A percentile compares a stretch with the other conserved stretches of the same genome.
phyloP scores from a whole-genome alignment of 2,329 filamentous ascomycete genomes.

The Fusarium pseudograminearum region DNA sequence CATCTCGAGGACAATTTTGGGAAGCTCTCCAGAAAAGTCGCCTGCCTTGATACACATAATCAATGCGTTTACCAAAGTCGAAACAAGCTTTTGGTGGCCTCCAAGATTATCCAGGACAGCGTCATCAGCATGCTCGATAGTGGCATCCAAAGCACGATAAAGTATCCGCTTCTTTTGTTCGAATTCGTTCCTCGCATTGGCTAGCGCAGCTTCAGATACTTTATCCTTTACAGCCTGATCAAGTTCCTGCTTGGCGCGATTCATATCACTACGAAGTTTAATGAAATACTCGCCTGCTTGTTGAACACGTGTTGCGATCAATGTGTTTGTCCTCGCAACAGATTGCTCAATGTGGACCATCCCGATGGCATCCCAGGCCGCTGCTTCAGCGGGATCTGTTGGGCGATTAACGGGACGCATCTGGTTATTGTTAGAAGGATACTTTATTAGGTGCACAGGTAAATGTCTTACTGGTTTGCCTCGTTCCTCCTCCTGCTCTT shows the following conservation, averaged over 20 bases:
- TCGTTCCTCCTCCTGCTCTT: constrained; percentile 56
- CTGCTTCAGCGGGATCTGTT: constrained; percentile 59
- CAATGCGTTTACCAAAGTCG: constrained; percentile 65
- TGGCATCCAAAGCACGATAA: constrained; percentile 64
- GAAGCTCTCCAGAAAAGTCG: constrained; percentile 65
- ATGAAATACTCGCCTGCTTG: constrained; percentile 64
- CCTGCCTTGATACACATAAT: constrained; percentile 65
- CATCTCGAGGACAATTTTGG: constrained; percentile 69
- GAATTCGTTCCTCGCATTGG: constrained; percentile 56
- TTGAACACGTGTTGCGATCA: constrained; percentile 63
- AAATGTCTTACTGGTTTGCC: constrained; percentile 53
- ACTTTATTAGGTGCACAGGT: not conserved
- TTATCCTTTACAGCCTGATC: constrained; percentile 60
- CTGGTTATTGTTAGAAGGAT: constrained; percentile 37
- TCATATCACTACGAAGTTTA: constrained; percentile 61
- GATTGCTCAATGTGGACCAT: constrained; percentile 61
- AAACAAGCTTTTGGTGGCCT: constrained; percentile 67
- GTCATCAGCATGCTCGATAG: constrained; percentile 66
- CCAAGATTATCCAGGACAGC: constrained; percentile 69
- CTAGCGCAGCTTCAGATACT: constrained; percentile 52
- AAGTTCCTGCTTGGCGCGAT: constrained; percentile 59
- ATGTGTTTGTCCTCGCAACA: constrained; percentile 53
- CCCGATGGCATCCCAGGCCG: constrained; percentile 66
- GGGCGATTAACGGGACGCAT: constrained; percentile 60
- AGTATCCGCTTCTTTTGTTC: constrained; percentile 62